Conservation (phyloP, 176 grass and related monocot species). For the Musa acuminata region DNA sequence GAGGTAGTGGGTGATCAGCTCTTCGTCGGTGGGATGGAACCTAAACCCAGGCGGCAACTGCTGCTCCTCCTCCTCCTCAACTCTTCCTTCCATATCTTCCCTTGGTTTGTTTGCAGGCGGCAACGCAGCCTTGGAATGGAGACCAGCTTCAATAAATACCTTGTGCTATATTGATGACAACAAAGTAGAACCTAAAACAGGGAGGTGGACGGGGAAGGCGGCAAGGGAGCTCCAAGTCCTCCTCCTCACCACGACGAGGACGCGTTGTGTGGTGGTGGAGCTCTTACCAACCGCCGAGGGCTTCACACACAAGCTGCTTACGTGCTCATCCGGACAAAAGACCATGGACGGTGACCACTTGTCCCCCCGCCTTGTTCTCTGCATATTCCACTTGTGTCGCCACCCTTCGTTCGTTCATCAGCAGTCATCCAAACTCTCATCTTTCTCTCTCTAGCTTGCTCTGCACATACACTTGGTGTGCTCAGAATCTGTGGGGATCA, state of each 20-base stretch:
- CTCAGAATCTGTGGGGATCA: too few relatives aligned
- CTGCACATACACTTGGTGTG: too few relatives aligned
- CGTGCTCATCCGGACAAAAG: neutral
- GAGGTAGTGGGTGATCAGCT: constrained; percentile 94
- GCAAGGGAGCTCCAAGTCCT: too few relatives aligned
- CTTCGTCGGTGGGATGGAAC: constrained; percentile 95
- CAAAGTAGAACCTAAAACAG: neutral
- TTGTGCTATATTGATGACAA: neutral
- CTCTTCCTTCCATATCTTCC: neutral
- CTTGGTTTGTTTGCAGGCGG: too few relatives aligned
- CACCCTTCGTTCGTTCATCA: too few relatives aligned
- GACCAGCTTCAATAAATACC: neutral
- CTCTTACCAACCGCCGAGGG: constrained; percentile 5
- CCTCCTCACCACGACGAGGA: too few relatives aligned
- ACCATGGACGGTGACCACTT: neutral
- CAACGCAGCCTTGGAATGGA: neutral
- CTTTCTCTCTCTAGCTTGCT: too few relatives aligned
- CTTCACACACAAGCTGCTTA: neutral
- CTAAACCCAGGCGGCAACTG: constrained; percentile 78
- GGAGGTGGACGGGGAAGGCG: neutral
- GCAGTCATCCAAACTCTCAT: too few relatives aligned
- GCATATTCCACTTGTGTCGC: neutral
- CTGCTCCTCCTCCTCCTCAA: neutral
- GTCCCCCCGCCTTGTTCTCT: neutral
- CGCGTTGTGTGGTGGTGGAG: neutral